These are phyloP conservation scores for Amanita pseudoporphyria DNA, from an alignment of 768 basidiomycete genomes.

Conservation along the genomic window DNA sequence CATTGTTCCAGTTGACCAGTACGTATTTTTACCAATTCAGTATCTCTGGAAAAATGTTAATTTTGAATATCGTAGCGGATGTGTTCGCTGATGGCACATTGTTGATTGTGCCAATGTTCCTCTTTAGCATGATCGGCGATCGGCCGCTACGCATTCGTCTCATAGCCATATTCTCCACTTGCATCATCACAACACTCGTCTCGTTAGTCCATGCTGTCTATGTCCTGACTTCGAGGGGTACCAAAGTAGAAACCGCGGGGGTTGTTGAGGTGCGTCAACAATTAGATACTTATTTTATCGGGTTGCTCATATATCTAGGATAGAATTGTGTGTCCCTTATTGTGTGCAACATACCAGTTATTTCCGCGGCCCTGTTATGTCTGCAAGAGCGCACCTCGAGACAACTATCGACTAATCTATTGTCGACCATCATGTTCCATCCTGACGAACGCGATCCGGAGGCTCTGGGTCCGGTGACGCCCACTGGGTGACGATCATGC, in stretches of 20 bases:
- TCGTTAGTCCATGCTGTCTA: conserved; percentile 35
- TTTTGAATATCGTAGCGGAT: conserved; percentile 28
- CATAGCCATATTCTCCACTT: conserved; percentile 44
- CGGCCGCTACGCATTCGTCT: conserved; percentile 28
- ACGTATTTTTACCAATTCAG: conserved; percentile 14
- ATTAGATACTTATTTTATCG: not conserved
- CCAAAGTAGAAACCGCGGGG: conserved; percentile 25
- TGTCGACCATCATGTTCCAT: conserved; percentile 1
- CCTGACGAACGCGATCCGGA: not conserved
- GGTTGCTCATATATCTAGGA: not conserved
- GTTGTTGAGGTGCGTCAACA: conserved; percentile 30
- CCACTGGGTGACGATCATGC: not conserved
- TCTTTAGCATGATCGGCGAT: conserved; percentile 34
- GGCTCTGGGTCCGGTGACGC: not conserved
- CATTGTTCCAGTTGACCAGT: conserved; percentile 44
- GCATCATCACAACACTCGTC: conserved; percentile 37
- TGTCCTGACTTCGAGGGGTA: conserved; percentile 23
- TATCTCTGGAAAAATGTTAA: not conserved
- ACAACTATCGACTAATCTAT: not conserved
- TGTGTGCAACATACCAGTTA: conserved; percentile 23
- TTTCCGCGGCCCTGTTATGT: not conserved
- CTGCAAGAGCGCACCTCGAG: not conserved
- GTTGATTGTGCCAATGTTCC: conserved; percentile 32
- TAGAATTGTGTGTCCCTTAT: conserved; percentile 26
- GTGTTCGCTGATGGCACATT: conserved; percentile 35